Base-by-base conservation (phyloP, 2,329 filamentous ascomycete genomes). In the Sarocladiaceae sp. region DNA sequence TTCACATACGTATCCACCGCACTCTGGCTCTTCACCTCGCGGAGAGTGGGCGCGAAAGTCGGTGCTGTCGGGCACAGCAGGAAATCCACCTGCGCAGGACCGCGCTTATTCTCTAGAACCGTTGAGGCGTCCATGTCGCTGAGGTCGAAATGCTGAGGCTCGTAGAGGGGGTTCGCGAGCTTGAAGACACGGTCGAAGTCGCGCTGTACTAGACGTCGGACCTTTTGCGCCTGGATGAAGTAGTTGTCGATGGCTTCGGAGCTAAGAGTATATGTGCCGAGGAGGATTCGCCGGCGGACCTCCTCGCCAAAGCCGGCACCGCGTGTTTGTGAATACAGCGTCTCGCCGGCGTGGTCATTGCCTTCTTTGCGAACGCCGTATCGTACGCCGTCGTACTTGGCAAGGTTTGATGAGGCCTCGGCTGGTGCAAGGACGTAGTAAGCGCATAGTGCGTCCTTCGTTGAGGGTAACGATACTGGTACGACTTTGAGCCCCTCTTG, bases 381-480 rank as follows among this genome's bases (percentile, higher is more conserved):
- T 10, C 93, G 84, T n/a, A 97, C 80, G 16, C 93, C 93, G 56
- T 98, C 94, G 62, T 96, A 98, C 61, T 95, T 96, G 46, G 93
- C 88, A 2, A 98, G 78, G 56, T 98, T 98, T 13, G 91, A 97
- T 1, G 88, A 88, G 3, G 93, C 93, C 65, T 98, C 93, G 13
- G 93, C 91, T 0, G 93, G 88, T 1, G 93, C 94, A 45, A 98
- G 81, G 46, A 98, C 78, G 63, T 98, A 98, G 69, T 98, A 98
- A 26, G 93, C 86, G 16, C 89, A 87, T 1, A 98, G 77, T 0
- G 93, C 91, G 53, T 87, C 82, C 50, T 80, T 83, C 1, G 91
- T 98, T 1, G 83, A 80, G 1, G 91, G 90, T 4, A 98, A 73
- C 2, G 84, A 88, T 13, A 97, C 77, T 2, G 85, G 77, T 10